A percentile compares a stretch with the other conserved stretches of the same genome.
Conservation (phyloP, 306 rosid genomes). For the Benincasa hispida region DNA sequence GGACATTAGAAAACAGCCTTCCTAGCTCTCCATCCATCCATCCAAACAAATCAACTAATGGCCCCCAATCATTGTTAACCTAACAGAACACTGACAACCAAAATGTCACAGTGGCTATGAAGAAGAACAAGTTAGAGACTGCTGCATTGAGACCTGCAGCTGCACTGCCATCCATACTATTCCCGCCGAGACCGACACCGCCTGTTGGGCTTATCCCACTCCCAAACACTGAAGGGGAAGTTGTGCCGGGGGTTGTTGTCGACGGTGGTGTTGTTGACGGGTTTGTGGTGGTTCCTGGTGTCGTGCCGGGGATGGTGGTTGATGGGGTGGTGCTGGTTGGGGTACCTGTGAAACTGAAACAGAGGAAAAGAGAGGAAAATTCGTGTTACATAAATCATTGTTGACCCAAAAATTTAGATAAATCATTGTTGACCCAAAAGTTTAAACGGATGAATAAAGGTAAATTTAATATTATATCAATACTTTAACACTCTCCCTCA, state of each 20-base stretch:
- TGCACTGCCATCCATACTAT: constrained; percentile 11
- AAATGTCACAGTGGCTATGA: constrained; percentile 7
- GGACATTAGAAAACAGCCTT: neutral
- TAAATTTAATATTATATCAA: too few species aligned
- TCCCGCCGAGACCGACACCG: constrained; percentile 41
- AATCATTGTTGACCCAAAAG: too few species aligned
- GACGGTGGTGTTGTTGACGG: constrained; percentile 14
- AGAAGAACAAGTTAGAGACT: constrained; percentile 7
- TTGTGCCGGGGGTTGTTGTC: constrained; percentile 10
- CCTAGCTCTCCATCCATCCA: neutral
- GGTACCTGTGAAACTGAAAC: constrained; percentile 50
- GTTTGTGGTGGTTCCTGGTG: constrained; percentile 4
- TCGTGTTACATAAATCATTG: neutral
- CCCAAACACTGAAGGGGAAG: constrained; percentile 38
- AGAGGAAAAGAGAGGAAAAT: neutral
- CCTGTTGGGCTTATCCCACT: constrained; percentile 58
- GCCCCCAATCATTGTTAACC: neutral
- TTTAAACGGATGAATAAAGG: too few species aligned
- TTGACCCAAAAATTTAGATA: too few species aligned
- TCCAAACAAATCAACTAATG: constrained; percentile 8
- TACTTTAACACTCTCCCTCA: too few species aligned
- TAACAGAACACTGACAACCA: constrained; percentile 19
- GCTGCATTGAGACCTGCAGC: constrained; percentile 16
- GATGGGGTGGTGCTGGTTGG: constrained; percentile 17
- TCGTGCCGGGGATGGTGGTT: neutral